A percentile compares a stretch with the other conserved stretches of the same genome.
Evolutionary conservation across 495 filamentous ascomycete species (phyloP).

Genomic region (Thermothielavioides terrestris): DNA sequence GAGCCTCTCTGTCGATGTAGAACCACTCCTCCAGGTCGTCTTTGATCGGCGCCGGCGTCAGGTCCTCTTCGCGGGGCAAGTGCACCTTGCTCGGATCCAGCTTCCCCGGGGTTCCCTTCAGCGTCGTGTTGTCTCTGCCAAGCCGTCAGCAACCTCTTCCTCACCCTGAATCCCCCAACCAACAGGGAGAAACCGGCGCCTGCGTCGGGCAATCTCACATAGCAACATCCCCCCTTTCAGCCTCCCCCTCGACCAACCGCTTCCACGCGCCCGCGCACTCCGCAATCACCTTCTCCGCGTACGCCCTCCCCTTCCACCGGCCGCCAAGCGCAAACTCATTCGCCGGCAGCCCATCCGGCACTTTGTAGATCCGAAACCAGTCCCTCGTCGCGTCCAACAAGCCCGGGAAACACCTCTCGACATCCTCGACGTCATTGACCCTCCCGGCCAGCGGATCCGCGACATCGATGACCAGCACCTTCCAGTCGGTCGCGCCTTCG

Average conservation of each 20-base stretch:
- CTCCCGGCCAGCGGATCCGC: slow-evolving; percentile 16
- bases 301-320: slow-evolving; percentile 2
- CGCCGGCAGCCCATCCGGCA: slow-evolving; percentile 12
- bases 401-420: slow-evolving; percentile 20
- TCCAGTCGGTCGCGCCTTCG: slow-evolving; percentile 31
- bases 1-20: slow-evolving; percentile 1
- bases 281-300: slow-evolving; percentile 12
- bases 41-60: slow-evolving; percentile 14
- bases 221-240: slow-evolving; percentile 4
- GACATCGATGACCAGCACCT: slow-evolving; percentile 24
- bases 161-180: neutral
- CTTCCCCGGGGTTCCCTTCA: slow-evolving; percentile 16
- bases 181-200: no score
- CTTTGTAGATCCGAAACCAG: slow-evolving; percentile 23
- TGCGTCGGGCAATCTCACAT: no score
- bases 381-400: slow-evolving; percentile 20
- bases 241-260: slow-evolving; percentile 14
- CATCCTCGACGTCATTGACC: slow-evolving; percentile 23
- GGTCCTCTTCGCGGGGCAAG: slow-evolving; percentile 16
- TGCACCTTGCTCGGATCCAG: slow-evolving; percentile 14
- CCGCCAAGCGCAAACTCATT: slow-evolving; percentile 17
- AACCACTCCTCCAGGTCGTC: slow-evolving; percentile 14
- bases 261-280: slow-evolving; percentile 17
- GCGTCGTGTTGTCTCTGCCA: slow-evolving; percentile 20
- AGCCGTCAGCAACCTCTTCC: neutral